Evolutionary conservation across 2,329 filamentous ascomycete genomes (phyloP).

Genomic region (Diaporthe citriasiana): DNA sequence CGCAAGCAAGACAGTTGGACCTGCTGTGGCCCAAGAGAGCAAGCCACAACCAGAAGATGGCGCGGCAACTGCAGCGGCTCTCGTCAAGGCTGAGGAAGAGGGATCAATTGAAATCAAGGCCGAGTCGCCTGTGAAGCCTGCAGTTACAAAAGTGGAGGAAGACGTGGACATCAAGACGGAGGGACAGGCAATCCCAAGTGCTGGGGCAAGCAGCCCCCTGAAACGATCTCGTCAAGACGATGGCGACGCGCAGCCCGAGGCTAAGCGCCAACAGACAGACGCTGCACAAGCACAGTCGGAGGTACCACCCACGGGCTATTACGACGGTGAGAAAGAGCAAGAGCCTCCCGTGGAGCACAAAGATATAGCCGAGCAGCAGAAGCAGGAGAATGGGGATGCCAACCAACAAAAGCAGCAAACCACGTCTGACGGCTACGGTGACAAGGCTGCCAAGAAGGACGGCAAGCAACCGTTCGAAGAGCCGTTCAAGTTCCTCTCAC

Average conservation of each 20-base stretch:
- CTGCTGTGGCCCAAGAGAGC: conserved; percentile 1
- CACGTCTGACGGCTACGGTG: conserved; percentile 44
- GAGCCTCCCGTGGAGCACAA: conserved; percentile 32
- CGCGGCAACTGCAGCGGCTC: conserved; percentile 22
- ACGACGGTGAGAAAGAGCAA: conserved; percentile 39
- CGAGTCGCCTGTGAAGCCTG: conserved; percentile 43
- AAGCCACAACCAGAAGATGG: conserved; percentile 34
- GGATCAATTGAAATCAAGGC: conserved; percentile 33
- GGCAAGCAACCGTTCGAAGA: conserved; percentile 78
- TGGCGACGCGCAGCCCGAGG: conserved; percentile 27
- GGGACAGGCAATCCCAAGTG: conserved; percentile 18
- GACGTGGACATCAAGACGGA: conserved; percentile 40
- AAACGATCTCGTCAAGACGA: conserved; percentile 43
- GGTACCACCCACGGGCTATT: conserved; percentile 36
- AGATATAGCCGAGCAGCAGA: conserved; percentile 19
- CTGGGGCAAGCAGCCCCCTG: conserved; percentile 23
- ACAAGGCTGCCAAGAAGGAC: conserved; percentile 56
- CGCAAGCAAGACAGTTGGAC: background rate
- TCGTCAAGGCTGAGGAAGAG: conserved; percentile 37
- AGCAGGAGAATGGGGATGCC: conserved; percentile 30
- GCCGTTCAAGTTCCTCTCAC: conserved; percentile 90
- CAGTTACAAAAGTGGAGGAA: conserved; percentile 43
- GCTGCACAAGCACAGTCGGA: conserved; percentile 42
- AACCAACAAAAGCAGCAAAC: conserved; percentile 45
- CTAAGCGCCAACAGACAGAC: conserved; percentile 42